phyloP scores from a whole-genome alignment of 2,329 filamentous ascomycete species.

The Sporothrix luriei region DNA sequence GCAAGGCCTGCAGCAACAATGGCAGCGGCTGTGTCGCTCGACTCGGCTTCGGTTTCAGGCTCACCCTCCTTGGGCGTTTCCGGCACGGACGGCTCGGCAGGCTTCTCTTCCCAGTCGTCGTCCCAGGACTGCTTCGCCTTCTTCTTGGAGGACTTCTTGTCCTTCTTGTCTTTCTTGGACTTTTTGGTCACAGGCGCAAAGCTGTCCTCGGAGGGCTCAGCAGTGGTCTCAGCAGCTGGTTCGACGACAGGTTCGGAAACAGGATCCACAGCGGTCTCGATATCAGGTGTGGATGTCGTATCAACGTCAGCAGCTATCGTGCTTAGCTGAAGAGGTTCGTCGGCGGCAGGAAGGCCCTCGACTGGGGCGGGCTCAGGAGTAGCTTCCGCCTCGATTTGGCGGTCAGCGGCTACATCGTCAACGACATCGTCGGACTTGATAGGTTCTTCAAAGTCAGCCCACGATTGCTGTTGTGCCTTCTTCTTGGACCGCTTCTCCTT shows the following conservation, averaged over 20 bases:
- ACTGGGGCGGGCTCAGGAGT: neutral
- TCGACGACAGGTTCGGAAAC: neutral
- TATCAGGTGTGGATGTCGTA: neutral
- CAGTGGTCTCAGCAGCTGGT: neutral
- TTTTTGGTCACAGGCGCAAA: conserved; percentile 39
- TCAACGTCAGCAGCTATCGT: neutral
- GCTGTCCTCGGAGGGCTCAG: neutral
- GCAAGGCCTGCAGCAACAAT: conserved; percentile 9
- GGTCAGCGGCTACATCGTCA: neutral
- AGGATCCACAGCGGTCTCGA: neutral
- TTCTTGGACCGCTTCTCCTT: conserved; percentile 27
- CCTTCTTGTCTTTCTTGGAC: conserved; percentile 43
- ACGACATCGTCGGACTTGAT: neutral
- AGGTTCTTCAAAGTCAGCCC: conserved; percentile 20
- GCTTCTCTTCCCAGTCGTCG: conserved; percentile 15
- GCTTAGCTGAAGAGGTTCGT: neutral
- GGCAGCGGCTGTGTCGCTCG: neutral
- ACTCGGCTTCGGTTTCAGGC: conserved; percentile 1
- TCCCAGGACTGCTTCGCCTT: conserved; percentile 33
- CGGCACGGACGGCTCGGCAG: neutral
- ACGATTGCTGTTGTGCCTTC: conserved; percentile 23
- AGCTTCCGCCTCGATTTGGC: neutral
- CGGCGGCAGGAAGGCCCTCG: neutral
- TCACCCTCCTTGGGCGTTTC: conserved; percentile 1
- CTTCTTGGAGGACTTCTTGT: conserved; percentile 29